phyloP scores from a whole-genome alignment of 441 rosid species.

The Pelargonium australe region DNA sequence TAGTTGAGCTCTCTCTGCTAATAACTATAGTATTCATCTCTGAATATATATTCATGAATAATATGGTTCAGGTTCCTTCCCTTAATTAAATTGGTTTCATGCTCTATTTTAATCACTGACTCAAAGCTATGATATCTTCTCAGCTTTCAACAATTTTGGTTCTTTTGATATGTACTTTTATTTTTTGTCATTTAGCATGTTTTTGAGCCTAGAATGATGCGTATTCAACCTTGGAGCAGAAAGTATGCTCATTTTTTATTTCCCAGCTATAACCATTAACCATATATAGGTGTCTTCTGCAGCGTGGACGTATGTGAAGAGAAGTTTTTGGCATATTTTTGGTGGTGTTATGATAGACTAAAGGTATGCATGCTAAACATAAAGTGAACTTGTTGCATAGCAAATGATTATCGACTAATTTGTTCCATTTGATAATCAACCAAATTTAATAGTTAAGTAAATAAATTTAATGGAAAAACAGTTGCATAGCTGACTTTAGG shows the following conservation, averaged over 20 bases:
- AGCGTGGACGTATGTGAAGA: slow-evolving; percentile 79
- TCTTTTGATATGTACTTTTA: slow-evolving; percentile 6
- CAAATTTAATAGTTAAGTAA: neutral
- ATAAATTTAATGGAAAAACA: neutral
- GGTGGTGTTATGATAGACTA: slow-evolving; percentile 93
- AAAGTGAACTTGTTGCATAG: neutral
- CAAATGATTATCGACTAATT: neutral
- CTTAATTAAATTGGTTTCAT: neutral
- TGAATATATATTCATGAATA: neutral
- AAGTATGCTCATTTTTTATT: neutral
- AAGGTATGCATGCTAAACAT: slow-evolving; percentile 44
- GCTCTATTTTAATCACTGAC: neutral
- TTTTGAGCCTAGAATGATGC: neutral
- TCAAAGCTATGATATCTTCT: neutral
- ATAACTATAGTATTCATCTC: neutral
- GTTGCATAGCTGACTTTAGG: neutral
- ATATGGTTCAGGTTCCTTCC: slow-evolving; percentile 2
- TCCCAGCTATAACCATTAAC: slow-evolving; percentile 8
- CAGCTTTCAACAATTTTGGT: slow-evolving; percentile 3
- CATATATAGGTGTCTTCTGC: slow-evolving; percentile 30
- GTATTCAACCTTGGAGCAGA: neutral
- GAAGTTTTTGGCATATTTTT: slow-evolving; percentile 84
- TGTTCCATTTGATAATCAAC: neutral
- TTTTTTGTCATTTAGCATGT: slow-evolving; percentile 6
- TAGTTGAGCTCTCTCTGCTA: slow-evolving; percentile 14